Percentiles rank a stretch among this genome's conserved stretches.
Evolutionary conservation across 768 basidiomycete genomes (phyloP).

Genomic region (Paxillus rubicundulus): DNA sequence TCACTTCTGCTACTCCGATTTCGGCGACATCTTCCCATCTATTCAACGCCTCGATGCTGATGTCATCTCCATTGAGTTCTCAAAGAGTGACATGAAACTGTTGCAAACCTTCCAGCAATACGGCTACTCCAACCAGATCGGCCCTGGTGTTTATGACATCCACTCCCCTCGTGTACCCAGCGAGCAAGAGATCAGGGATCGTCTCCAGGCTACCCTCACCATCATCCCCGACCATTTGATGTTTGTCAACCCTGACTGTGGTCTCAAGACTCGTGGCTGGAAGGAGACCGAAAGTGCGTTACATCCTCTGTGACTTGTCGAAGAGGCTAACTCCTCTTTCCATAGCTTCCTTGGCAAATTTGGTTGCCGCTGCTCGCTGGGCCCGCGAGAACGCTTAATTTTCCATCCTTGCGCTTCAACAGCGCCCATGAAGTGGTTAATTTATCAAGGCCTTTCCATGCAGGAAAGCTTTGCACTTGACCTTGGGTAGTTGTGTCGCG

Average conservation of each 20-base stretch:
- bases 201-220: constrained; percentile 78
- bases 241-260: constrained; percentile 97
- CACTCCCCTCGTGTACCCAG: constrained; percentile 98
- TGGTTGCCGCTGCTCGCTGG: constrained; percentile 92
- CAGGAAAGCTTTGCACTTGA: constrained; percentile 41
- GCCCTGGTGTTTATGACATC: constrained; percentile 98
- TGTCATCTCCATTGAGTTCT: constrained; percentile 98
- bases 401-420: constrained; percentile 76
- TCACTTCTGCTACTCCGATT: constrained; percentile 99
- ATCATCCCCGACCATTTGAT: constrained; percentile 79
- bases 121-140: constrained; percentile 96
- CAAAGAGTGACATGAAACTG: constrained; percentile 98
- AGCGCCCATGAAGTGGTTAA: constrained; percentile 76
- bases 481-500: constrained; percentile 53
- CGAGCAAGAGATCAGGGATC: constrained; percentile 91
- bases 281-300: constrained; percentile 83
- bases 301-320: background rate
- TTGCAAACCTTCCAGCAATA: constrained; percentile 92
- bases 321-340: constrained; percentile 8
- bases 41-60: constrained; percentile 97
- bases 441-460: constrained; percentile 40
- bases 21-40: constrained; percentile 97
- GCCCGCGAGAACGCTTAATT: constrained; percentile 79
- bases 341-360: constrained; percentile 72
- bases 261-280: constrained; percentile 98